Evolutionary conservation across 352 stramenopile species (phyloP).

Genomic region (Phytophthora brassicae): DNA sequence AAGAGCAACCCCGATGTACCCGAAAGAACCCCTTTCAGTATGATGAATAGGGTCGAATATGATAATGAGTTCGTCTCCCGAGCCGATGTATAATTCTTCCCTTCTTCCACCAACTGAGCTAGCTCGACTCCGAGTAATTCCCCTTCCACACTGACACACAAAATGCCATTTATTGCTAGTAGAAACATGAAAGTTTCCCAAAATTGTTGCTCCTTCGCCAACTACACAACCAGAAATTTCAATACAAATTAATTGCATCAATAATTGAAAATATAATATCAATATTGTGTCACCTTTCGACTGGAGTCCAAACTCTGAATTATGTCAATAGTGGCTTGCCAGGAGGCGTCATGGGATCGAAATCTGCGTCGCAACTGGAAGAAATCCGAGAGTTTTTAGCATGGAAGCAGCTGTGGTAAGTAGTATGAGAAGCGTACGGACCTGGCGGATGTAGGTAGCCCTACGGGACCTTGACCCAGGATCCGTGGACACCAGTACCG

Average conservation of each 20-base stretch:
- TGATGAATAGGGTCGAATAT: conserved; percentile 28
- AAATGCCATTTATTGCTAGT: conserved; percentile 35
- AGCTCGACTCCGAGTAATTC: conserved; percentile 50
- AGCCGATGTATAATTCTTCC: conserved; percentile 8
- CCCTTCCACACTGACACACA: conserved; percentile 50
- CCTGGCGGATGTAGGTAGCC: conserved; percentile 19
- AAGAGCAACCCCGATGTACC: conserved; percentile 37
- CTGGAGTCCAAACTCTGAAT: conserved; percentile 42
- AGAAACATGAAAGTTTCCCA: conserved; percentile 56
- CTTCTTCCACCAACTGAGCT: conserved; percentile 17
- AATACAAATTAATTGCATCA: neutral
- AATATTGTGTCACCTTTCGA: conserved; percentile 20
- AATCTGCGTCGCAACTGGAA: conserved; percentile 20
- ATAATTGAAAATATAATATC: too few relatives aligned
- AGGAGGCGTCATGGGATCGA: conserved; percentile 29
- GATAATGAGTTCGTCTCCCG: conserved; percentile 11
- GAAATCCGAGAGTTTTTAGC: neutral
- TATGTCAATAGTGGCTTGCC: conserved; percentile 36
- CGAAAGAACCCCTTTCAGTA: conserved; percentile 47
- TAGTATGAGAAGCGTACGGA: neutral
- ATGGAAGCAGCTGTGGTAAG: neutral
- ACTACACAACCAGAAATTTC: conserved; percentile 17
- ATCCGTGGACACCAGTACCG: neutral
- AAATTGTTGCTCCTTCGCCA: conserved; percentile 16
- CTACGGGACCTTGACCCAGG: conserved; percentile 7